Evolutionary conservation across 2,329 filamentous ascomycete species (phyloP), one percentile per base, ranked within the genome.

Genomic region (Sporothrix humicola): DNA sequence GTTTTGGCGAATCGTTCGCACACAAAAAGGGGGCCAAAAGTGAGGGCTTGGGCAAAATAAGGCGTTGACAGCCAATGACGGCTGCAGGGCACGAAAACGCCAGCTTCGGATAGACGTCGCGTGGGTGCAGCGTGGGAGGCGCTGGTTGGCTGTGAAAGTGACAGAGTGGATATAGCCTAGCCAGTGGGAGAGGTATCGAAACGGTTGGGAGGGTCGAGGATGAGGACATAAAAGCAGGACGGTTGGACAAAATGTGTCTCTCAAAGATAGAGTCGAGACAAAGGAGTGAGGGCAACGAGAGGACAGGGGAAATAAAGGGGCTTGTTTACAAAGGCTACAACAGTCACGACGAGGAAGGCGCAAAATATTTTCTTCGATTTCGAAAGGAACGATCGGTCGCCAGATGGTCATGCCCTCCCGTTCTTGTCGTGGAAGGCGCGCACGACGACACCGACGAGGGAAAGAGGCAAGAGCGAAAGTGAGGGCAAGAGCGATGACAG

Each of bases 91-190:
- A 69, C 72, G 68, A 68, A 68, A 72, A 71, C 56, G 26, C 52
- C 42, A 23, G 44, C 54, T 48, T 20, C 7, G 63, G 54, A 68
- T 37, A 46, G 23, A 23, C 48, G 46, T 69, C 63, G 61, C 63
- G 69, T 61, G 70, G 50, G 37, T 63, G 68, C 54, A 66, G 66
- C 56, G 73, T 72, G 70, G 46, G 65, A 44, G 42, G 17, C 50
- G n/a, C 59, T 68, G 73, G 73, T 74, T 74, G 73, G 73, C 56
- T 69, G 59, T 26, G n/a, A 70, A 48, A 31, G 54, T 17, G 48
- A 54, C 48, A 69, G 37, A 69, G 65, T 69, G 65, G 65, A 69
- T 69, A 69, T 46, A 10, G 37, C 59, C 59, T 10, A 2, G 61
- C 23, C 46, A 69, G 65, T 52, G 13, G 46, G 9, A 54, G 46